phyloP scores from a whole-genome alignment of 176 grass and related monocot species.

The Avena atlantica region DNA sequence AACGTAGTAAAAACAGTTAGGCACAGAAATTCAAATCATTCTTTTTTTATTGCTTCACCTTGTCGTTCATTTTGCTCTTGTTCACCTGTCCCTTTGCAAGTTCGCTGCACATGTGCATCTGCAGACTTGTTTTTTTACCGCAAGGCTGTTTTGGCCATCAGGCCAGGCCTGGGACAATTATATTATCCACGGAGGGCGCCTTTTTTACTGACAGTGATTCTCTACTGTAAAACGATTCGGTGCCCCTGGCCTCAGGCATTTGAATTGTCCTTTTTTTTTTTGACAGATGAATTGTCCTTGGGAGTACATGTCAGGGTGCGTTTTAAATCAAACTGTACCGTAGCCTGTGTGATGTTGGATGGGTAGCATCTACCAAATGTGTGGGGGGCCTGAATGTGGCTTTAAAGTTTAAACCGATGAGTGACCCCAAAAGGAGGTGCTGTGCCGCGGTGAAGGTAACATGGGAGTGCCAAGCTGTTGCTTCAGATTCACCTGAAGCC shows the following conservation, averaged over 20 bases:
- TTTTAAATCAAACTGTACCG: slow-evolving; percentile 43
- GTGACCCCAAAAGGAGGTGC: slow-evolving; percentile 6
- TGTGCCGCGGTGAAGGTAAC: too few relatives aligned
- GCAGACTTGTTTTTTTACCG: slow-evolving; percentile 59
- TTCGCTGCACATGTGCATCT: slow-evolving; percentile 42
- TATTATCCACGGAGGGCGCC: slow-evolving; percentile 7
- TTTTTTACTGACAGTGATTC: slow-evolving; percentile 20
- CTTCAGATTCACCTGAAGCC: slow-evolving; percentile 28
- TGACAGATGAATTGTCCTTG: slow-evolving; percentile 37
- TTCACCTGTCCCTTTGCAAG: slow-evolving; percentile 50
- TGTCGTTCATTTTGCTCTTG: slow-evolving; percentile 29
- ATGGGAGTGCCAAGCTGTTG: background rate
- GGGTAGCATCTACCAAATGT: slow-evolving; percentile 36
- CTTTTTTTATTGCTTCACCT: background rate
- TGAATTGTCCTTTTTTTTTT: slow-evolving; percentile 37
- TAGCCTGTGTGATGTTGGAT: slow-evolving; percentile 38
- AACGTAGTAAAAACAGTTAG: slow-evolving; percentile 35
- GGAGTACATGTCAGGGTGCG: slow-evolving; percentile 39
- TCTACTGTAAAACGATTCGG: slow-evolving; percentile 31
- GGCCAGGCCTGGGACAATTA: background rate
- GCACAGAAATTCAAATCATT: slow-evolving; percentile 26
- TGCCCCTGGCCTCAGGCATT: slow-evolving; percentile 42
- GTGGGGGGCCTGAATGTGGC: slow-evolving; percentile 28
- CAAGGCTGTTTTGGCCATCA: slow-evolving; percentile 19
- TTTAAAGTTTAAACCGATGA: slow-evolving; percentile 37